Base-by-base conservation (phyloP, 2,329 filamentous ascomycete genomes). In the Sporothrix dimorphospora region DNA sequence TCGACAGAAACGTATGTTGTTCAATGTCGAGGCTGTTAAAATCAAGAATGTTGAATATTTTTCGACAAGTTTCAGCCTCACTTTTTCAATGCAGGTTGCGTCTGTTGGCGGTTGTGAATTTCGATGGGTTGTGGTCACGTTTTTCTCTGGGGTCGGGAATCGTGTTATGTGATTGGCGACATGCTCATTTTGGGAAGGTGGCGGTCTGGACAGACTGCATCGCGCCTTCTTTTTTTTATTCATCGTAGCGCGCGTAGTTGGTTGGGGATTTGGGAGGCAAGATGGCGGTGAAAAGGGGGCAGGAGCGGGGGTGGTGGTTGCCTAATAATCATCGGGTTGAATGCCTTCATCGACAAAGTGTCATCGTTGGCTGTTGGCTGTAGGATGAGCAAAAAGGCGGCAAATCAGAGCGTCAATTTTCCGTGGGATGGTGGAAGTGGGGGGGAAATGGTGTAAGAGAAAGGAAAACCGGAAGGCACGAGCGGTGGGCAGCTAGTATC, bases 101-200 rank as follows among this genome's bases (percentile, higher is more conserved):
- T 45, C 40, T 30, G 38, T 68, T 38, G 27, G 5, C 45, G 24
- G 57, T 6, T 63, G 59, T n/a, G n/a, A 16, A 16, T 16, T 24
- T 42, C 34, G 24, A n/a, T 63, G 21, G 38, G 38, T 6, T 27
- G 59, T 11, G 38, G 51, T 45, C 66, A 69, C 66, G 66, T 69
- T 69, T 40, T 55, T 53, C 16, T 6, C 11, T 11, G 24, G 2
- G n/a, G 45, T 8, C 47, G 40, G n/a, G 69, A 76, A 76, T 51
- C 72, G 73, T 76, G 75, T 75, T 74, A 76, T 75, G 69, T 75
- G 75, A 76, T 76, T 76, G 75, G 75, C 72, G 72, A 71, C 59
- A 45, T 57, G 72, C n/a, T 40, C 9, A 19, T 55, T 55, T 55
- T 30, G 49, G 65, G 65, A 55, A 34, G 30, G 51, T 40, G 63